Percentiles rank a stretch among this genome's conserved stretches.
Conservation (phyloP, 2,329 filamentous ascomycete genomes). For the Talaromyces marneffei region DNA sequence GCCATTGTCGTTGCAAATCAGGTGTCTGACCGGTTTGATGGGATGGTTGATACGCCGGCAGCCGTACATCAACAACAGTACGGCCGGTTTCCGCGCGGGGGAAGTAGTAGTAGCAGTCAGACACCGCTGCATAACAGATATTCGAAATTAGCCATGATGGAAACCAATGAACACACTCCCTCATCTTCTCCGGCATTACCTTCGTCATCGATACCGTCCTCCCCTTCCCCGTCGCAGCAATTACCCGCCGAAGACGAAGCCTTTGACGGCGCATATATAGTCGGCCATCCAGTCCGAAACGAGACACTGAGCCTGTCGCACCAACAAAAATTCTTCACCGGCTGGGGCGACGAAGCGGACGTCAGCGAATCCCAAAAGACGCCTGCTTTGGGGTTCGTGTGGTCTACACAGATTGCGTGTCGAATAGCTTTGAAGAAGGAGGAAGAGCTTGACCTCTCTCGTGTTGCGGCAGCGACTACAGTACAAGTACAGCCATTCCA, state of each 20-base stretch:
- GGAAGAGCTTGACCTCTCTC: constrained; percentile 44
- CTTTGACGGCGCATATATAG: constrained; percentile 31
- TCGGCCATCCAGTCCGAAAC: constrained; percentile 33
- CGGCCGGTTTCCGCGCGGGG: background rate
- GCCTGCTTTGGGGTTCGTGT: constrained; percentile 78
- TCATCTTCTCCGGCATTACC: background rate
- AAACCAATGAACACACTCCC: background rate
- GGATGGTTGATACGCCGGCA: background rate
- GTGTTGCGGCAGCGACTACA: background rate
- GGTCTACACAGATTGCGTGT: constrained; percentile 81
- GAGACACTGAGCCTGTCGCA: constrained; percentile 71
- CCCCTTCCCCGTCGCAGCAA: constrained; percentile 26
- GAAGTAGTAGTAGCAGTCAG: constrained; percentile 3
- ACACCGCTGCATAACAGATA: background rate
- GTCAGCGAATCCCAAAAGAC: constrained; percentile 57
- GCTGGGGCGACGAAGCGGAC: constrained; percentile 69
- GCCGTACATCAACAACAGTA: background rate
- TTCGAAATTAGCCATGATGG: background rate
- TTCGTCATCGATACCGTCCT: background rate
- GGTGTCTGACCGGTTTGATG: constrained; percentile 77
- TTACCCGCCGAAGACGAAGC: constrained; percentile 25
- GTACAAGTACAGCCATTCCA: background rate
- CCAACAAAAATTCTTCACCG: constrained; percentile 91
- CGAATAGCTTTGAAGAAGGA: constrained; percentile 75
- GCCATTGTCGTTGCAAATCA: constrained; percentile 93